Evolutionary conservation across 768 basidiomycete genomes (phyloP).

Genomic region (Cyathus striatus): DNA sequence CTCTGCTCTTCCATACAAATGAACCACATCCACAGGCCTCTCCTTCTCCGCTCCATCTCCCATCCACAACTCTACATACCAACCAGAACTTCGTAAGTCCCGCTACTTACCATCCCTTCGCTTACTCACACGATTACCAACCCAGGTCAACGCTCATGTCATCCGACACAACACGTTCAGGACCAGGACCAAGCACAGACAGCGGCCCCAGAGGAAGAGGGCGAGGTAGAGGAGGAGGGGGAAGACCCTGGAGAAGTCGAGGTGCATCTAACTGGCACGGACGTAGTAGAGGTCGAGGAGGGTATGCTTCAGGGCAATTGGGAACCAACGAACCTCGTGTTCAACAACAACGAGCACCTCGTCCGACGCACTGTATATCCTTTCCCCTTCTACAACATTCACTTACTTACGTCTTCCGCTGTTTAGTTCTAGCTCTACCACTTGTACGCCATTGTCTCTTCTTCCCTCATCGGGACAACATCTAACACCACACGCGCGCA

Average conservation of each 20-base stretch:
- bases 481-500: background rate
- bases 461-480: background rate
- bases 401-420: background rate
- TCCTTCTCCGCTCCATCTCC: too few relatives aligned
- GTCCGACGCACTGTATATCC: background rate
- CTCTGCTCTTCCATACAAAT: too few relatives aligned
- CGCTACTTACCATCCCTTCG: too few relatives aligned
- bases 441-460: background rate
- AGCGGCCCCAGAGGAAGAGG: conserved; percentile 7
- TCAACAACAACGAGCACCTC: background rate
- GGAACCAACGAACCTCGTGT: background rate
- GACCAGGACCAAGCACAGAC: too few relatives aligned
- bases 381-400: background rate
- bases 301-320: background rate
- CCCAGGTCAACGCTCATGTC: too few relatives aligned
- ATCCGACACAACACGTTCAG: too few relatives aligned
- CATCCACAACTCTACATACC: too few relatives aligned
- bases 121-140: too few relatives aligned
- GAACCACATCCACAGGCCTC: too few relatives aligned
- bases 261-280: too few relatives aligned
- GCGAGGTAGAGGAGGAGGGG: conserved; percentile 3
- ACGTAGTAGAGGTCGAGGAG: background rate
- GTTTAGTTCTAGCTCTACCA: background rate
- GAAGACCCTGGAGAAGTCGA: background rate
- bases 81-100: too few relatives aligned